Evolutionary conservation across 139 green algal species (phyloP), one percentile per base, ranked within the genome.

Genomic region (Closterium sp.): DNA sequence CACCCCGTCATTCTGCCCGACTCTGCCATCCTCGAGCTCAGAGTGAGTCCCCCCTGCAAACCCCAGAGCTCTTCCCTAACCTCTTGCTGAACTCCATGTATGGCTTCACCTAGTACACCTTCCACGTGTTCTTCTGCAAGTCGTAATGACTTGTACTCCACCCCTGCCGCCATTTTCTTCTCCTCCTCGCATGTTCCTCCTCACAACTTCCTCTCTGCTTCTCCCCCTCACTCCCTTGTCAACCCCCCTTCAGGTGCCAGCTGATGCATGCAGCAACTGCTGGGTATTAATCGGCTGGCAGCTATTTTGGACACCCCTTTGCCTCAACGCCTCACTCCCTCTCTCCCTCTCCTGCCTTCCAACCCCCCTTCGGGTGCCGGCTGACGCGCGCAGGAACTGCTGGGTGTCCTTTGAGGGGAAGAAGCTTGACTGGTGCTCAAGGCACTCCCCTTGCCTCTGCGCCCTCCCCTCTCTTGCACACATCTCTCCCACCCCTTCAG

Each of bases 331-430:
- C 38, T 9, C 38, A 23, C 38, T 66, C 38, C 3, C 38, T 66
- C 19, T 10, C 66, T 92, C 55, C 55, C 55, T 76, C 0, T 25
- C 43, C 19, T 69, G 16, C 55, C 55, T 76, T 76, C 55, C 25
- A 16, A 76, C n/a, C 23, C 12, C 55, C 55, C 12, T 86, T 31
- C 86, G 94, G 87, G 92, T 99, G 2, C 96, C 97, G 3, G 93
- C 95, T 16, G 95, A 97, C 35, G 96, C 97, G 10, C 95, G 98
- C 5, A 96, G 92, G 87, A 94, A 94, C 12, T 98, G 97, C 21
- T 98, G 97, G 96, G 98, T 98, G 76, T 98, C 96, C 89, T 99
- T 99, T 93, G 98, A 99, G 90, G 98, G 98, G 64, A 97, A 98
- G 92, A 94, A 96, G 64, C 93, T n/a, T n/a, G n/a, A n/a, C n/a